Evolutionary conservation across 1,139 yeast genomes (phyloP).

Genomic region (Sugiyamaella japonica): DNA sequence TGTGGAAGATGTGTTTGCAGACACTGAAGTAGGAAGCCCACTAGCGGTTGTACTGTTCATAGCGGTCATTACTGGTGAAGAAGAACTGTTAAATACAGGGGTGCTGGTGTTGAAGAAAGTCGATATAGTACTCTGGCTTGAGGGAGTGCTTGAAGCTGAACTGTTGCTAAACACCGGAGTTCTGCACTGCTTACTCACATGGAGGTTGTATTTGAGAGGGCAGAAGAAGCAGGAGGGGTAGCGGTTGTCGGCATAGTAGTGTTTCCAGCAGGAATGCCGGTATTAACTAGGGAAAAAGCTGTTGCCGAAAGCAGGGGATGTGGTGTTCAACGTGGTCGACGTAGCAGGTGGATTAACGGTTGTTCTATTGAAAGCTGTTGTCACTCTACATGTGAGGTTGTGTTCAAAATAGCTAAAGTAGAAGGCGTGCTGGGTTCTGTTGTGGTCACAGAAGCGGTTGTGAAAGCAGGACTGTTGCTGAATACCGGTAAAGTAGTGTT

Average conservation of each 20-base stretch:
- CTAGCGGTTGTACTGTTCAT: not conserved
- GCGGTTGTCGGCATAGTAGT: not conserved
- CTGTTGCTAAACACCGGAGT: not conserved
- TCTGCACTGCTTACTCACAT: not conserved
- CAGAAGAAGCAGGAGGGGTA: not conserved
- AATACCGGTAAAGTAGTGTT: not conserved
- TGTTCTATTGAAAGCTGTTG: not conserved
- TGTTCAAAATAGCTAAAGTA: not conserved
- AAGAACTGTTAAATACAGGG: not conserved
- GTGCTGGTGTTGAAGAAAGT: not conserved
- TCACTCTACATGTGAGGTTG: not conserved
- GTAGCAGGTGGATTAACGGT: not conserved
- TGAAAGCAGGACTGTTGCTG: slow-evolving; percentile 3
- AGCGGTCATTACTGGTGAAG: not conserved
- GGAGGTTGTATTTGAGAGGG: not conserved
- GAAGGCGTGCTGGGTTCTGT: not conserved
- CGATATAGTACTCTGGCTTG: not conserved
- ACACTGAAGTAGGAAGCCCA: not conserved
- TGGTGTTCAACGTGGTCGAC: slow-evolving; percentile 1
- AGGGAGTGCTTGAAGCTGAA: not conserved
- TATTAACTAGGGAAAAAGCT: not conserved
- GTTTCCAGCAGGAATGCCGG: not conserved
- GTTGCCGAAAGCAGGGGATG: slow-evolving; percentile 6
- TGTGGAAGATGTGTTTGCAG: slow-evolving; percentile 11
- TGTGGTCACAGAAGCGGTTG: slow-evolving; percentile 2